These are phyloP conservation scores for Dysphania ambrosioides DNA, from an alignment of 148 eudicot species.

Conservation along the genomic window DNA sequence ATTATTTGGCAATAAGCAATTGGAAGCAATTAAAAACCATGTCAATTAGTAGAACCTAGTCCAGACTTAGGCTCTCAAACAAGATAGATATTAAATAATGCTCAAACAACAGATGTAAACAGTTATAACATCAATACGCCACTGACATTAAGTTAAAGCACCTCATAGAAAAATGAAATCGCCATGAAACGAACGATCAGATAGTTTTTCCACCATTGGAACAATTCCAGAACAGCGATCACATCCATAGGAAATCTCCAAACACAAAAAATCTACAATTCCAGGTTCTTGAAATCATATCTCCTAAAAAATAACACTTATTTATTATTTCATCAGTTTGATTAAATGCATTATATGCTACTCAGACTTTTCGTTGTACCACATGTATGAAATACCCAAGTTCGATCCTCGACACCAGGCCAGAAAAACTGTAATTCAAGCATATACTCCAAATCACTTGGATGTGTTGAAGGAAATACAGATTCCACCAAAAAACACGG, in stretches of 20 bases:
- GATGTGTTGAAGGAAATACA: not conserved
- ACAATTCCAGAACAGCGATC: not conserved
- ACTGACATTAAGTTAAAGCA: not conserved
- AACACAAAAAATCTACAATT: not conserved
- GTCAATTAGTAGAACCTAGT: conserved; percentile 11
- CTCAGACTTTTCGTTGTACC: not conserved
- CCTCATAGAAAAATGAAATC: not conserved
- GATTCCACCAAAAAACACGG: not conserved
- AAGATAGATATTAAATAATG: not conserved
- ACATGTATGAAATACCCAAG: not conserved
- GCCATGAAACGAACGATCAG: not conserved
- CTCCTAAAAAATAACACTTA: too few species aligned
- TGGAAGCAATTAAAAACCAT: conserved; percentile 8
- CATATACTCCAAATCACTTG: not conserved
- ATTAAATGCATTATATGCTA: not conserved
- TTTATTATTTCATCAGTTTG: too few species aligned
- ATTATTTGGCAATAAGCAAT: conserved; percentile 3
- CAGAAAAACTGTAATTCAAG: not conserved
- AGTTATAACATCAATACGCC: not conserved
- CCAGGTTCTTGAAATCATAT: not conserved
- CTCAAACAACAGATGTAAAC: conserved; percentile 9
- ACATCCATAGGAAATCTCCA: not conserved
- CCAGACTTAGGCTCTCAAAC: conserved; percentile 7
- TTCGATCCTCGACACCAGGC: not conserved
- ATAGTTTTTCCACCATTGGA: not conserved